Percentiles rank a stretch among this genome's conserved stretches.
Evolutionary conservation across 345 rosid species (phyloP).

Genomic region (Fremontodendron californicum): DNA sequence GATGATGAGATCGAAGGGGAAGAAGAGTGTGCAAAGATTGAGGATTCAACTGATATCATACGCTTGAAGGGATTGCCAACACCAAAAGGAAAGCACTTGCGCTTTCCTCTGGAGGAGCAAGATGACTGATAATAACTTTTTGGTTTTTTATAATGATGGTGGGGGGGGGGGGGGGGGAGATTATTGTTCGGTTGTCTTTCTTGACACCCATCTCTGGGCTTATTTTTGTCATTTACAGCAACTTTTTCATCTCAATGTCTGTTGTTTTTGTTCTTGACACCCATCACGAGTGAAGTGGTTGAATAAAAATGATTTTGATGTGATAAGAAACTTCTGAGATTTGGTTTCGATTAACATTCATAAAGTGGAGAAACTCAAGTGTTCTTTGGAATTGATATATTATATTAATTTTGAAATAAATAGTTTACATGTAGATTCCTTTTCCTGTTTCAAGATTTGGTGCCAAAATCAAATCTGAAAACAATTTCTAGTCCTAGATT

Average conservation of each 20-base stretch:
- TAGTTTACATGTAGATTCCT: too few relatives aligned
- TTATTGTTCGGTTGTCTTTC: conserved; percentile 1
- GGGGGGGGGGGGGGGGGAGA: too few relatives aligned
- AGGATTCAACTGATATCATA: conserved; percentile 9
- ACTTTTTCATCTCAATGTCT: too few relatives aligned
- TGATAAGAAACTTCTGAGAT: too few relatives aligned
- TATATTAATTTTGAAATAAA: too few relatives aligned
- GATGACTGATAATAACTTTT: background rate
- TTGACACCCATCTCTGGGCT: conserved; percentile 15
- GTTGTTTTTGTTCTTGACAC: background rate
- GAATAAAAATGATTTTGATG: background rate
- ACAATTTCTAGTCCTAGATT: background rate
- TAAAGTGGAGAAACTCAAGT: too few relatives aligned
- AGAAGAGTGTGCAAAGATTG: conserved; percentile 14
- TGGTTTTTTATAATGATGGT: background rate
- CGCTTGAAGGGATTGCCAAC: conserved; percentile 64
- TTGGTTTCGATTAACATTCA: too few relatives aligned
- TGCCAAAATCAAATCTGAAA: too few relatives aligned
- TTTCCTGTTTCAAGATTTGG: too few relatives aligned
- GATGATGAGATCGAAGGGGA: conserved; percentile 56
- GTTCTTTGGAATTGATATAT: too few relatives aligned
- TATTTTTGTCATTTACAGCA: background rate
- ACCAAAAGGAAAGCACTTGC: conserved; percentile 60
- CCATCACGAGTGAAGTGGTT: background rate
- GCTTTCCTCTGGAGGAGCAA: conserved; percentile 31